Base-by-base conservation (phyloP, 108 stramenopile genomes). In the Hondaea fermentalgiana region DNA sequence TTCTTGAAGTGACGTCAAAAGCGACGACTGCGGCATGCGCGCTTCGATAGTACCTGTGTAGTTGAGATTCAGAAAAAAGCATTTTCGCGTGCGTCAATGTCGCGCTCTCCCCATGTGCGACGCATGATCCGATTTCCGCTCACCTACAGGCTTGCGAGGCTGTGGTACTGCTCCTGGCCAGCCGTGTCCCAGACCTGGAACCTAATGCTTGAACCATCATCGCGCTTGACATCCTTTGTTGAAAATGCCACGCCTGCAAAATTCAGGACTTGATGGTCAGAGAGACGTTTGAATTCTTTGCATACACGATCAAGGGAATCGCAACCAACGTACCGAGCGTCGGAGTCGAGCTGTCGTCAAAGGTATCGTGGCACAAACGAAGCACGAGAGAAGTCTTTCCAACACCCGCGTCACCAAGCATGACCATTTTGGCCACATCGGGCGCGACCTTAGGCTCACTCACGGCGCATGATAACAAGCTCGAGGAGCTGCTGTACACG, bases 181-280 rank as follows among this genome's bases (percentile, higher is more conserved):
- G 91, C 91, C 12, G 91, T 92, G 55, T 92, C 91, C 91, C 91
- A 92, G 17, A 92, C 89, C 60, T 90, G 90, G 88, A 92, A 92
- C 43, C 90, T 92, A 28, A 92, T 89, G 6, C 51, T 5, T 3
- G n/a, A 43, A n/a, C 88, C 44, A 19, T 47, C 58, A n/a, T 57
- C 44, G 0, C 72, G 45, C 42, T 25, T 12, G 12, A 90, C 17
- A 4, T 44, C 23, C 44, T 90, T 90, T 28, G 60, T 57, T 49
- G 88, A 35, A 59, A 89, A 92, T 19, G 88, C 58, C 12, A 88
- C 89, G 53, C 64, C 47, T 51, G 19, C 72, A 25, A 8, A 5
- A 35, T 16, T 23, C 0, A 5, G 2, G 42, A 17, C 19, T 35
- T 35, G 35, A 35, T 35, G 0, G 72, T 8, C 72, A 17, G 45